Evolutionary conservation across 2,329 filamentous ascomycete genomes (phyloP), one percentile per base, ranked within the genome.

Genomic region (Apiospora marii): DNA sequence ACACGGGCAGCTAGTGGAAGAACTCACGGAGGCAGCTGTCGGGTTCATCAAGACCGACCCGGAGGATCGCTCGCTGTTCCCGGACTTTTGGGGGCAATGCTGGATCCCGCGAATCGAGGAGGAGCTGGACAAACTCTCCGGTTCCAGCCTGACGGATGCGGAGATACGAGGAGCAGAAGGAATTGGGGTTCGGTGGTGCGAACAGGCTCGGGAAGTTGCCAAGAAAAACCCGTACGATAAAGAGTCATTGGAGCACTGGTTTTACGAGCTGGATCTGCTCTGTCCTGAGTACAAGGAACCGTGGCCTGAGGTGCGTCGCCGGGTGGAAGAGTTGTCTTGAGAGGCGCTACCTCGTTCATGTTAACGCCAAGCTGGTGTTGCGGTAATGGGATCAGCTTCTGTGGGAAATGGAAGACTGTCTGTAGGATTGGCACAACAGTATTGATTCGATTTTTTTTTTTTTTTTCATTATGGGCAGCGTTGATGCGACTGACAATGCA

Each of bases 251-350:
- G 44, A 46, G 44, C 44, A 46, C 44, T 46, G 44, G 44, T 69
- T 69, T n/a, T 27, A 69, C 5, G 3, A 24, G 13, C 37, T 69
- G 27, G 68, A 69, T 34, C 8, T 30, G 43, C 37, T 69, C 8
- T 69, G 44, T 22, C 68, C 68, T 6, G 68, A 69, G n/a, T 69
- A 69, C 68, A 69, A 69, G 24, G 44, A 69, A 37, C 68, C 68
- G 51, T 69, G 68, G 68, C 68, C 68, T 14, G 68, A 27, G 8
- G 68, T 19, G 19, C 22, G 53, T 44, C 12, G 27, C 46, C n/a
- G 10, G 19, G 68, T 51, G 46, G 34, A 34, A 3, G 16, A 69
- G 44, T 6, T 69, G 27, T 24, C 68, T 30, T 69, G 51, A n/a
- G 68, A 27, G 14, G 12, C 19, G 27, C 14, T 41, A 41, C 64